A percentile compares a stretch with the other conserved stretches of the same genome.
Conservation (phyloP, 306 rosid species). For the Comarum palustre region DNA sequence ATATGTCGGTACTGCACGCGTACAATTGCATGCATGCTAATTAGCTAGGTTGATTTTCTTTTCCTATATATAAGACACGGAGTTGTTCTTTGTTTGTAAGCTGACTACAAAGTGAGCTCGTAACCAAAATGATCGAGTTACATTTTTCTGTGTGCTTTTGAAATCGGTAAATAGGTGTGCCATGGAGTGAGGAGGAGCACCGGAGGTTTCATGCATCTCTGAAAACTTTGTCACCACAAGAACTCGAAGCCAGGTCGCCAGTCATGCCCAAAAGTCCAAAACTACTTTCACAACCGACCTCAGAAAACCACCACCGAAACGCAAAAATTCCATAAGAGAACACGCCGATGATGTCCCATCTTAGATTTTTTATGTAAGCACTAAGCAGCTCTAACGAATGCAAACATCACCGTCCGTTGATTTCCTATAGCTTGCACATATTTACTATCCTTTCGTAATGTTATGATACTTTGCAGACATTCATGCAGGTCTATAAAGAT, state of each 20-base stretch:
- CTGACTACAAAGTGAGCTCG: too few species aligned
- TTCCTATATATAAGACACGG: too few species aligned
- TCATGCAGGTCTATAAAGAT: neutral
- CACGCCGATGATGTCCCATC: slow-evolving; percentile 19
- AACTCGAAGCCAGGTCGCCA: slow-evolving; percentile 38
- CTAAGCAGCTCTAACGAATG: neutral
- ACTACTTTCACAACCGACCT: slow-evolving; percentile 25
- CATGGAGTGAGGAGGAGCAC: slow-evolving; percentile 40
- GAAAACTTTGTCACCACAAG: slow-evolving; percentile 29
- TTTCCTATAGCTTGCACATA: too few species aligned
- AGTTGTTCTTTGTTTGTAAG: too few species aligned
- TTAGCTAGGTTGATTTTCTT: too few species aligned
- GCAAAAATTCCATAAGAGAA: neutral
- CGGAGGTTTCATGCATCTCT: slow-evolving; percentile 28
- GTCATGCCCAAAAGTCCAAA: slow-evolving; percentile 33
- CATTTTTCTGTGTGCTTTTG: too few species aligned
- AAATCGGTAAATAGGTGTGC: slow-evolving; percentile 14
- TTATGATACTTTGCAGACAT: too few species aligned
- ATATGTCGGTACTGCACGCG: too few species aligned
- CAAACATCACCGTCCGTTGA: too few species aligned
- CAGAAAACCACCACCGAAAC: neutral
- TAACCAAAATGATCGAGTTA: too few species aligned
- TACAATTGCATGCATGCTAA: too few species aligned
- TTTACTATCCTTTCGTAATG: too few species aligned
- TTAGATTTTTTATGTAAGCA: slow-evolving; percentile 24